These are phyloP conservation scores for Catenaria anguillulae DNA, from an alignment of 371 early-diverging fungal genomes.

Conservation along the genomic window DNA sequence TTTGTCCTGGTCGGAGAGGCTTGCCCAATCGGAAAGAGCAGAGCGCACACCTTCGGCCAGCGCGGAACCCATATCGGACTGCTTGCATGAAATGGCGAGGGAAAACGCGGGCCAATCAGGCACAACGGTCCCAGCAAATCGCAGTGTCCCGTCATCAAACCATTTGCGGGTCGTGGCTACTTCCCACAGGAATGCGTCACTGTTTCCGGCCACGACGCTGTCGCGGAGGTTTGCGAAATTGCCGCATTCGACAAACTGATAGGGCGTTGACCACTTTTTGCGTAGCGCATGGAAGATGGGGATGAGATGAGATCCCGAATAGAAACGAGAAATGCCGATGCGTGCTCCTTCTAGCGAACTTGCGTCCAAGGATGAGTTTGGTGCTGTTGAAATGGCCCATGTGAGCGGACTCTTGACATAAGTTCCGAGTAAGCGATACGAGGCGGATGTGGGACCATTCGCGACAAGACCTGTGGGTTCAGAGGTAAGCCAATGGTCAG, in stretches of 20 bases:
- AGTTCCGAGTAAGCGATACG: slow-evolving; percentile 8
- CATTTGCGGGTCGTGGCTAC: slow-evolving; percentile 3
- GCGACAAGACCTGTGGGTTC: no score
- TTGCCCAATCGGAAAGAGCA: background rate
- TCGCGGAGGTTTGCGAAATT: background rate
- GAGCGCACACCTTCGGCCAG: background rate
- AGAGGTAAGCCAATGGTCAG: no score
- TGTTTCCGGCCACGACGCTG: background rate
- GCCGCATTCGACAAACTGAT: background rate
- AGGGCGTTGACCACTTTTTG: background rate
- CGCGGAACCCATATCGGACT: background rate
- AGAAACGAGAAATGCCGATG: slow-evolving; percentile 2
- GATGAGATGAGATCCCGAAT: slow-evolving; percentile 8
- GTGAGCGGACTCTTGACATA: slow-evolving; percentile 7
- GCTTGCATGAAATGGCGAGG: background rate
- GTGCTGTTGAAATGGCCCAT: slow-evolving; percentile 6
- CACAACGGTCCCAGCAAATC: background rate
- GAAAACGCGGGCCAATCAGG: slow-evolving; percentile 7
- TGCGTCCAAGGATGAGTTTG: background rate
- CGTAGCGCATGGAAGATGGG: slow-evolving; percentile 1
- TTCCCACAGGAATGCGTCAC: slow-evolving; percentile 8
- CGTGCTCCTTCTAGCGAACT: background rate
- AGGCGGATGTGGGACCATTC: background rate
- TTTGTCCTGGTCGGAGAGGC: background rate
- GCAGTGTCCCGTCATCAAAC: background rate